Evolutionary conservation across 176 grass and related monocot genomes (phyloP), one percentile per base, ranked within the genome.

Genomic region (Eragrostis curvula): DNA sequence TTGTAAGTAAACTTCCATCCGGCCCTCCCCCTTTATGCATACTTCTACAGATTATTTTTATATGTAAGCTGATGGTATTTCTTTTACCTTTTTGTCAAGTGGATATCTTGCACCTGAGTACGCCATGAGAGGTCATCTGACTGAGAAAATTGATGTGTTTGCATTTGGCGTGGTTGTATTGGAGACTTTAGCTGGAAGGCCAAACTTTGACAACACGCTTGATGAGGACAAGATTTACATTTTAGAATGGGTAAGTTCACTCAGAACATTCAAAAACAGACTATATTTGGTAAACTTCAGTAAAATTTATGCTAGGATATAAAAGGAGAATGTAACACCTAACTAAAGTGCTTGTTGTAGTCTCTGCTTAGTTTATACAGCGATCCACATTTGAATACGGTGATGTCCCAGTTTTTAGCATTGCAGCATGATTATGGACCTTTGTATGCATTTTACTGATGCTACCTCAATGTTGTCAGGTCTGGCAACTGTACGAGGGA

Each of bases 91-190:
- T 67, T 16, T 81, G 46, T 82, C 9, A 79, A 97, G 94, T 67
- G 94, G 94, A 21, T 97, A 97, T 75, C 86, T 97, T 51, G 94
- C 94, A 74, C 94, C 91, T 23, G 94, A 97, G 82, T 97, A 97
- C 15, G 94, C 94, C 42, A 94, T 97, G 94, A 91, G 94, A 88
- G 94, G 94, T 30, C 94, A 94, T 86, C 84, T 97, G 83, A 97
- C 91, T 0, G 94, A 97, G 86, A 97, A 97, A 75, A 62, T 90
- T 10, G 94, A 97, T 52, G 89, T 97, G 12, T 97, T 93, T 79
- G 91, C 88, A 49, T 97, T 94, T 80, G 94, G 94, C 0, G 86
- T 97, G 14, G 86, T 97, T 2, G 47, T 68, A 21, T 41, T 97
- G 77, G 94, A 97, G 67, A 89, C 83, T 56, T 62, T 97, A 52